Evolutionary conservation across 257 asterid species (phyloP).

Genomic region (Nicotiana noctiflora): DNA sequence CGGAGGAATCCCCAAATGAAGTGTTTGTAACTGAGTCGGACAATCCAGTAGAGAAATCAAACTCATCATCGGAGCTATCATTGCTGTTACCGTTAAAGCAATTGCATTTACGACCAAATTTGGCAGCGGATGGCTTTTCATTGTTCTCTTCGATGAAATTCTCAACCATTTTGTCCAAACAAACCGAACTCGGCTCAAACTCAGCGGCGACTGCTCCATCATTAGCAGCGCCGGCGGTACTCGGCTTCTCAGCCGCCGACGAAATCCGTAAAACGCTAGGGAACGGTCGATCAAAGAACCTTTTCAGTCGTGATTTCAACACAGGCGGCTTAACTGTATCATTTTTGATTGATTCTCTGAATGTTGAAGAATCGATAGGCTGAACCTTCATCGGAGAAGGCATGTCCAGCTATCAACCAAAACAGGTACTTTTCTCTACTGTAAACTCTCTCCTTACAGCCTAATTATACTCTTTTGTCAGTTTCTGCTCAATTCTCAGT

Average conservation of each 20-base stretch:
- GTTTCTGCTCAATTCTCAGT: not conserved
- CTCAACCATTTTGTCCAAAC: conserved; percentile 80
- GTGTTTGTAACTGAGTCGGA: conserved; percentile 42
- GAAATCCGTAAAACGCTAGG: conserved; percentile 55
- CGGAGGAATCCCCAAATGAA: conserved; percentile 52
- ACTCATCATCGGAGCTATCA: conserved; percentile 85
- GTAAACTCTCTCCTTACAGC: not conserved
- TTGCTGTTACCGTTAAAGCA: conserved; percentile 79
- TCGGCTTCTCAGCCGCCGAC: conserved; percentile 39
- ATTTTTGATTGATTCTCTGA: conserved; percentile 24
- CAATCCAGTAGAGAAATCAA: conserved; percentile 35
- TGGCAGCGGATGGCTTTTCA: conserved; percentile 42
- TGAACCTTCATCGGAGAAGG: conserved; percentile 66
- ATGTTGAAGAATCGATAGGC: conserved; percentile 53
- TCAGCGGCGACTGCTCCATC: conserved; percentile 27
- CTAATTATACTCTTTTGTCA: not conserved
- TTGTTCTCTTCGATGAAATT: conserved; percentile 66
- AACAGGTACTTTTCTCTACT: not conserved
- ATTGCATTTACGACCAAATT: conserved; percentile 68
- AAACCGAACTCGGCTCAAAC: conserved; percentile 83
- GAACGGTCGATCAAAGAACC: conserved; percentile 90
- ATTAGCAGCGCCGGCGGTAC: conserved; percentile 25
- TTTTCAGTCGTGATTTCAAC: conserved; percentile 60
- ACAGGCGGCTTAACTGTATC: conserved; percentile 57
- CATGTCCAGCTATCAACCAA: not conserved